Evolutionary conservation across 1,284 basidiomycete species (phyloP).

Genomic region (Mycena sp.): DNA sequence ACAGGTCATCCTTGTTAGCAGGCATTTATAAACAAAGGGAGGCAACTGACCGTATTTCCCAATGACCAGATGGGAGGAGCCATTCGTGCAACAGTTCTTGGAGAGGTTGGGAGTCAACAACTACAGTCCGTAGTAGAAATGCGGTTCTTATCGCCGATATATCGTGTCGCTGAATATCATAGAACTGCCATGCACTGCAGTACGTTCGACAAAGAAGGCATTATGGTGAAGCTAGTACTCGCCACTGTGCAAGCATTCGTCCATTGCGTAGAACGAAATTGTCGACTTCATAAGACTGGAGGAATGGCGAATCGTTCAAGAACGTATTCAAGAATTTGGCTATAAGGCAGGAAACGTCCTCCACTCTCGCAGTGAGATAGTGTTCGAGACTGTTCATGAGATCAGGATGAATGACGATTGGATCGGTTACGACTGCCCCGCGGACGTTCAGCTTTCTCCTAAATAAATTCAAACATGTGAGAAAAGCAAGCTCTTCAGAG

Average conservation of each 20-base stretch:
- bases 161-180: conserved; percentile 63
- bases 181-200: conserved; percentile 71
- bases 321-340: conserved; percentile 72
- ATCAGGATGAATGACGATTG: conserved; percentile 62
- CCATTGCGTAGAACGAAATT: conserved; percentile 75
- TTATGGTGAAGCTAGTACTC: conserved; percentile 27
- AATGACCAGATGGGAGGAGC: conserved; percentile 47
- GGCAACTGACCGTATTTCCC: conserved; percentile 58
- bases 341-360: conserved; percentile 62
- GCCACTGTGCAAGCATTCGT: conserved; percentile 65
- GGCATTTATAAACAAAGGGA: neutral
- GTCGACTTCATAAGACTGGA: conserved; percentile 73
- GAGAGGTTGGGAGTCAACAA: conserved; percentile 70
- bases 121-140: conserved; percentile 66
- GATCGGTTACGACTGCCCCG: conserved; percentile 56
- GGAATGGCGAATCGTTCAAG: conserved; percentile 61
- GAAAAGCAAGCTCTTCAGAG: neutral
- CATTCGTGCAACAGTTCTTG: conserved; percentile 54
- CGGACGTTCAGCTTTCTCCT: conserved; percentile 61
- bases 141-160: conserved; percentile 60
- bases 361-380: conserved; percentile 57
- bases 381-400: conserved; percentile 61
- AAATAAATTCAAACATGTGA: conserved; percentile 3
- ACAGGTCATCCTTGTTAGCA: neutral
- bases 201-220: neutral